Base-by-base conservation (phyloP, 108 stramenopile genomes). In the Fragilaria crotonensis region DNA sequence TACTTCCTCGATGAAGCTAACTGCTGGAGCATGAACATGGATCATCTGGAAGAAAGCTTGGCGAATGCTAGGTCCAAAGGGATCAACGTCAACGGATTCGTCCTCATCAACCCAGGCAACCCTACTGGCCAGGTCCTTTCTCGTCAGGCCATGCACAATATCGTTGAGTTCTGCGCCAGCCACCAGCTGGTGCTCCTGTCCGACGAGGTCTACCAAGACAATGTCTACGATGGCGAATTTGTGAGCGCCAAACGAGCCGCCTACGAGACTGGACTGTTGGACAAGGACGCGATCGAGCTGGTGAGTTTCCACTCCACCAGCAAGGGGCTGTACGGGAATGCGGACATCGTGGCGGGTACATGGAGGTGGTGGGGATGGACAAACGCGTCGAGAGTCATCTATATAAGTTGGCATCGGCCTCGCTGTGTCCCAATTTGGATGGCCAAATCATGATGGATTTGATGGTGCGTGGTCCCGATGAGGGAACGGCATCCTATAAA, bases 321-420 rank as follows among this genome's bases (percentile, higher is more conserved):
- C 46, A 97, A 98, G 78, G 97, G 97, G 22, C 74, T 95, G 71
- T 84, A 56, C 96, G 97, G 44, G 98, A 99, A 76, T 99, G 98
- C 60, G 98, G 98, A 2, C 81, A 95, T 25, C 90, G 98, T 25
- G 98, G 98, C 30, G 98, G 98, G 5, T 99, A 99, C 63, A 81
- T 96, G 67, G 96, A 99, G 57, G 51, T 99, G 45, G 67, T 85
- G 5, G 88, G 90, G 22, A 46, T 99, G 45, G 85, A 90, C 27
- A 49, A 58, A 21, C 77, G 83, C 30, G 93, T 97, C 3, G 68
- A 75, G 41, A 89, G 83, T 28, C 84, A 96, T 52, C 63, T 99
- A 21, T 96, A 95, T 80, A 99, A 99, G 78, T 62, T 97, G 30
- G 89, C 94, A 2, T 88, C 92, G 25, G 63, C 94, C 21, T 57